Evolutionary conservation across 148 eudicot species (phyloP).

Genomic region (Beta vulgaris): DNA sequence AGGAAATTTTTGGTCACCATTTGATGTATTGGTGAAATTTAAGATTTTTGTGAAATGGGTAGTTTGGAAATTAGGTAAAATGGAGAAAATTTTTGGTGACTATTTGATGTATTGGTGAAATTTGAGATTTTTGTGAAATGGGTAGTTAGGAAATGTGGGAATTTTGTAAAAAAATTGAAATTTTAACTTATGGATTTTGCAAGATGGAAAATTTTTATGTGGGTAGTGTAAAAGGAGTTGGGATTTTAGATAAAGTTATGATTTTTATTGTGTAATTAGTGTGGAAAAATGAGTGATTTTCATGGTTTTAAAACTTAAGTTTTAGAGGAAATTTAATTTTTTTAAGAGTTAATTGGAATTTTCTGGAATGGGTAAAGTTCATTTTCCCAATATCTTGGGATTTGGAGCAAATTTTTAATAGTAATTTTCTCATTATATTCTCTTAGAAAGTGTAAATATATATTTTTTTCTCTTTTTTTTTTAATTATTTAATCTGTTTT

Average conservation of each 20-base stretch:
- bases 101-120: slow-evolving; percentile 1
- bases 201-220: not conserved
- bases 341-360: not conserved
- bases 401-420: not conserved
- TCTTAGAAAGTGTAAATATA: not conserved
- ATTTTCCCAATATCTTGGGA: not conserved
- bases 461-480: not conserved
- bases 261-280: not conserved
- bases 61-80: not conserved
- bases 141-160: not conserved
- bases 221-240: not conserved
- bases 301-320: not conserved
- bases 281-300: not conserved
- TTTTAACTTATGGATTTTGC: not conserved
- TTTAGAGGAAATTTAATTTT: no score
- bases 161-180: not conserved
- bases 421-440: not conserved
- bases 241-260: not conserved
- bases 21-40: slow-evolving; percentile 4
- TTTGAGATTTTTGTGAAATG: not conserved
- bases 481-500: not conserved
- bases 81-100: not conserved
- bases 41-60: not conserved
- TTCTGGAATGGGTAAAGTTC: not conserved
- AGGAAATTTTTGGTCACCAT: not conserved